A percentile compares a stretch with the other conserved stretches of the same genome.
phyloP scores from a whole-genome alignment of 2,329 filamentous ascomycete genomes.

The Penicillium sp. region DNA sequence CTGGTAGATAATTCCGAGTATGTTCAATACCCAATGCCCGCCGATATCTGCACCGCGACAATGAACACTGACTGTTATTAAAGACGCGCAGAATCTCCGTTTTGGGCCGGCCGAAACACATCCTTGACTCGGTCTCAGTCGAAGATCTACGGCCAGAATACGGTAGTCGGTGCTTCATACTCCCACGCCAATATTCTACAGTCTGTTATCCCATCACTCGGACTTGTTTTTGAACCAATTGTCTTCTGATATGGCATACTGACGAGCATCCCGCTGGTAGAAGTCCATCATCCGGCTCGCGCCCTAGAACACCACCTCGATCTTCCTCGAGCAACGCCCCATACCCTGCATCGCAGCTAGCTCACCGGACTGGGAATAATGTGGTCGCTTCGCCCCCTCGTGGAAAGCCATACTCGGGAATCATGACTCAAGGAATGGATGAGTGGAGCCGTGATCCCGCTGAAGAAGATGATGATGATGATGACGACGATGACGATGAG shows the following conservation, averaged over 20 bases:
- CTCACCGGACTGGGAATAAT: constrained; percentile 42
- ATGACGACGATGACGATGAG: constrained; percentile 63
- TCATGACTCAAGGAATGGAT: constrained; percentile 74
- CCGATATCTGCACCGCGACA: neutral
- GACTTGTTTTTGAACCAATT: constrained; percentile 42
- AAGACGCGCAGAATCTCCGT: constrained; percentile 75
- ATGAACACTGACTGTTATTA: constrained; percentile 7
- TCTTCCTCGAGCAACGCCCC: constrained; percentile 53
- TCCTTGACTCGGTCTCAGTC: constrained; percentile 52
- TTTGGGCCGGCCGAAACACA: constrained; percentile 66
- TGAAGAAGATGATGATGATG: constrained; percentile 55
- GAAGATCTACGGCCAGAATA: constrained; percentile 58
- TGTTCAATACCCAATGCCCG: constrained; percentile 5
- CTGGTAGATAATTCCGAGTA: constrained; percentile 23
- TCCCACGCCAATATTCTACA: constrained; percentile 94
- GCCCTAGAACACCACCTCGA: constrained; percentile 69
- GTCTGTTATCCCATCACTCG: constrained; percentile 41
- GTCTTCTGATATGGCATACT: constrained; percentile 10
- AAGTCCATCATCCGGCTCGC: constrained; percentile 35
- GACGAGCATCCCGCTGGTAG: constrained; percentile 13
- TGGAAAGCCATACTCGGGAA: constrained; percentile 68
- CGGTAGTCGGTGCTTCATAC: constrained; percentile 90
- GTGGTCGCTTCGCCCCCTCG: constrained; percentile 51
- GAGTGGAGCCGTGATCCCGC: constrained; percentile 61
- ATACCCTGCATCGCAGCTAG: constrained; percentile 49